Evolutionary conservation across 2,329 filamentous ascomycete species (phyloP).

Genomic region (Ophiostoma ulmi): DNA sequence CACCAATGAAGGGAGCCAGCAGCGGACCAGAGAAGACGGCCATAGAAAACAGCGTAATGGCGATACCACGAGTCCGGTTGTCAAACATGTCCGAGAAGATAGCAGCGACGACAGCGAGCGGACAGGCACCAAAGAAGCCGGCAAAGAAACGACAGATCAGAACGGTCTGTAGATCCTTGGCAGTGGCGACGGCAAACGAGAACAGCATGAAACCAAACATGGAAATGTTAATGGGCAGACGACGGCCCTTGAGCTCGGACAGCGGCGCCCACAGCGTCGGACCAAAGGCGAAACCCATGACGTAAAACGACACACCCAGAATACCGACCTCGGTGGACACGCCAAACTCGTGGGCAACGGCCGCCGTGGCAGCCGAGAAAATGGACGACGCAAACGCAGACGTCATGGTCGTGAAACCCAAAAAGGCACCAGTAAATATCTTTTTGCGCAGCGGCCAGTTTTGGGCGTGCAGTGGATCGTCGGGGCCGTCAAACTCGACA

Average conservation of each 20-base stretch:
- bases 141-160: slow-evolving; percentile 68
- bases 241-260: slow-evolving; percentile 65
- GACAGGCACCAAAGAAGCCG: slow-evolving; percentile 67
- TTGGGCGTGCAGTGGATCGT: slow-evolving; percentile 79
- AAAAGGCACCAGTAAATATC: slow-evolving; percentile 60
- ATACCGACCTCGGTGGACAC: slow-evolving; percentile 59
- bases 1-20: slow-evolving; percentile 63
- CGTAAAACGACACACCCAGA: slow-evolving; percentile 63
- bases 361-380: slow-evolving; percentile 61
- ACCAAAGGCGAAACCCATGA: slow-evolving; percentile 67
- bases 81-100: slow-evolving; percentile 70
- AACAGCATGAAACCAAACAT: slow-evolving; percentile 68
- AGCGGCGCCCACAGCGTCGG: slow-evolving; percentile 68
- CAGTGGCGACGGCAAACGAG: slow-evolving; percentile 58
- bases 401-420: slow-evolving; percentile 68
- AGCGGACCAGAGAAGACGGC: slow-evolving; percentile 63
- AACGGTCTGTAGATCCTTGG: slow-evolving; percentile 64
- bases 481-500: slow-evolving; percentile 76
- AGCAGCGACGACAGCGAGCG: slow-evolving; percentile 63
- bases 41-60: slow-evolving; percentile 55
- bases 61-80: slow-evolving; percentile 55
- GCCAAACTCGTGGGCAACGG: slow-evolving; percentile 53
- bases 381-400: slow-evolving; percentile 70
- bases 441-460: slow-evolving; percentile 83
- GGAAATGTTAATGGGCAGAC: slow-evolving; percentile 54